Evolutionary conservation across 192 early-diverging fungal species (phyloP), one percentile per base, ranked within the genome.

Genomic region (Dimargaris verticillata): DNA sequence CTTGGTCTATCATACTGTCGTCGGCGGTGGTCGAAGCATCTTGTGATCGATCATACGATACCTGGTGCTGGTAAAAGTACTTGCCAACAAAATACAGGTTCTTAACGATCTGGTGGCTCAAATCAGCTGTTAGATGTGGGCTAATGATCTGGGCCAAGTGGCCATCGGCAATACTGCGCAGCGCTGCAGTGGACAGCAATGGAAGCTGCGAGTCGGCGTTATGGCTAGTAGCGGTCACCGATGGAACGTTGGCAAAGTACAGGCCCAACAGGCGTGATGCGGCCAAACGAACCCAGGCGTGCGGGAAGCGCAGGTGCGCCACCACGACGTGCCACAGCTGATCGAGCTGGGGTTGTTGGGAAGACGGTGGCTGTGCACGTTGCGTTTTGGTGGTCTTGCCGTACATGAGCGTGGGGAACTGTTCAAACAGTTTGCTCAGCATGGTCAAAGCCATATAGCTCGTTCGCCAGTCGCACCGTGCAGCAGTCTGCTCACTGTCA

Each of bases 61-160:
- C 18, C 45, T 18, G 45, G n/a, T 29, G 26, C 24, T 61, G 67
- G 57, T 78, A 81, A 61, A 86, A 85, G 67, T 82, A 81, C 62
- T 88, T 89, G 49, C 84, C 89, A 52, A 95, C 72, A 72, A 92
- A 97, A 64, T 89, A 86, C 61, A 97, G 65, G 70, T 97, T 97
- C 78, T 96, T 94, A 42, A 92, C 85, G 51, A 92, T 69, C 70
- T 95, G 92, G 61, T 78, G 86, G 6, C 86, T 89, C 28, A 91
- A 79, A 25, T 95, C 93, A 33, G 78, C 71, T 33, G 83, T 74
- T 28, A 96, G 41, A 60, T 68, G 74, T 14, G 71, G 66, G 51
- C 84, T 80, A 62, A 78, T 81, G 11, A 92, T 71, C 61, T 92
- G 89, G 43, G 76, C 72, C 15, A 74, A 62, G 59, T 85, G 69